phyloP scores from a whole-genome alignment of 441 rosid species.

The Codiaeum variegatum region DNA sequence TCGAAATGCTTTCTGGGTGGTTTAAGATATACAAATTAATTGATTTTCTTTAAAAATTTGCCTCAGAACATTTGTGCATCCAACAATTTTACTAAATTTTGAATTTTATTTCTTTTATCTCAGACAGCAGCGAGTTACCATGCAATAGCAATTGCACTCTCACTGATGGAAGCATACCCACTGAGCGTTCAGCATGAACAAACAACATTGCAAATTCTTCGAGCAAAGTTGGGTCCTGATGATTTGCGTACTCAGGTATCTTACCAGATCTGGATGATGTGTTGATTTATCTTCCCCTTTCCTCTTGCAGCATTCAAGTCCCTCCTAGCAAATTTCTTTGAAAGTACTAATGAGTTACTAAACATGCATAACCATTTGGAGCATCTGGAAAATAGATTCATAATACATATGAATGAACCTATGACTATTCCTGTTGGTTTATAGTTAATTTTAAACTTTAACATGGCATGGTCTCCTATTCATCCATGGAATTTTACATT shows the following conservation, averaged over 20 bases:
- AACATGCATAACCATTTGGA: background rate
- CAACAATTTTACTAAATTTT: conserved; percentile 13
- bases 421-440: background rate
- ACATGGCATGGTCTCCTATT: background rate
- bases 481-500: background rate
- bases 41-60: too few species aligned
- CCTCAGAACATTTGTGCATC: background rate
- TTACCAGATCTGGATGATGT: background rate
- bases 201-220: conserved; percentile 61
- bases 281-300: conserved; percentile 43
- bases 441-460: background rate
- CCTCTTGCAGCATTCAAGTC: conserved; percentile 45
- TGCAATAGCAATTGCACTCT: conserved; percentile 78
- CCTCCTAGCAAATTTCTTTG: background rate
- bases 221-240: conserved; percentile 57
- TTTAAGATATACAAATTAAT: conserved; percentile 5
- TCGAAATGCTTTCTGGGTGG: background rate
- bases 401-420: background rate
- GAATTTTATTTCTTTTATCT: conserved; percentile 16
- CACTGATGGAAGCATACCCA: conserved; percentile 72
- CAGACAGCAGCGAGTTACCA: conserved; percentile 83
- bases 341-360: background rate
- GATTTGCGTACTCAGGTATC: conserved; percentile 71
- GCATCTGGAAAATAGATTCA: background rate
- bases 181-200: conserved; percentile 72